Base-by-base conservation (phyloP, 2,329 filamentous ascomycete species). In the Teratosphaeria epicoccoides region DNA sequence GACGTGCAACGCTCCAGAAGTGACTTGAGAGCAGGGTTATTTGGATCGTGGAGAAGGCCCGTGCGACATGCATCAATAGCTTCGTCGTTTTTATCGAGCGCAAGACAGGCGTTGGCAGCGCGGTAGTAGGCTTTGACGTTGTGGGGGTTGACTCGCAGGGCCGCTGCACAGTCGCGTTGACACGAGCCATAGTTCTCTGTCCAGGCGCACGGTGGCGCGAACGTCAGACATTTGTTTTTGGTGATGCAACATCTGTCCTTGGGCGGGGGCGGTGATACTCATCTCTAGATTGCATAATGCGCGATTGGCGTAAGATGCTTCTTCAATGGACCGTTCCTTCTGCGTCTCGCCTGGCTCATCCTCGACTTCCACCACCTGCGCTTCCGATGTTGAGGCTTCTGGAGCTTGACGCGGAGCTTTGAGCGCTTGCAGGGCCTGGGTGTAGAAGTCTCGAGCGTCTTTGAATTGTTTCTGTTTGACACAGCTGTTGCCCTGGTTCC, bases 121-220 rank as follows among this genome's bases (percentile, higher is more conserved):
- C 93, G 85, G 71, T 94, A 98, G 71, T 84, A 88, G 1, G 93
- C 91, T 73, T 98, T 98, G 63, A 94, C 69, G 68, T 95, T 96
- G 48, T 68, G 69, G 2, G 83, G 78, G 70, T 96, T 94, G 53
- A 96, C 74, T 37, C 82, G 80, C 54, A 98, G 77, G 1, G 87
- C 85, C 6, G 81, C 77, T 2, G 84, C 86, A 69, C 90, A 93
- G 74, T 97, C 93, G 46, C 85, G 77, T 63, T 85, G 94, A 71
- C 86, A 89, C 56, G 82, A 84, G 57, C 91, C 84, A 71, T 90
- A 93, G 73, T 98, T 98, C 66, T 81, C 81, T 84, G 61, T 37
- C 11, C 25, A 22, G 6, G 17, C 25, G n/a, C 6, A 49, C 24
- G 54, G 64, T 52, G 66, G 62, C 55, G 40, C 28, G 47, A 44